Conservation (phyloP, 2,329 filamentous ascomycete species). For the Calonectria fujianensis region DNA sequence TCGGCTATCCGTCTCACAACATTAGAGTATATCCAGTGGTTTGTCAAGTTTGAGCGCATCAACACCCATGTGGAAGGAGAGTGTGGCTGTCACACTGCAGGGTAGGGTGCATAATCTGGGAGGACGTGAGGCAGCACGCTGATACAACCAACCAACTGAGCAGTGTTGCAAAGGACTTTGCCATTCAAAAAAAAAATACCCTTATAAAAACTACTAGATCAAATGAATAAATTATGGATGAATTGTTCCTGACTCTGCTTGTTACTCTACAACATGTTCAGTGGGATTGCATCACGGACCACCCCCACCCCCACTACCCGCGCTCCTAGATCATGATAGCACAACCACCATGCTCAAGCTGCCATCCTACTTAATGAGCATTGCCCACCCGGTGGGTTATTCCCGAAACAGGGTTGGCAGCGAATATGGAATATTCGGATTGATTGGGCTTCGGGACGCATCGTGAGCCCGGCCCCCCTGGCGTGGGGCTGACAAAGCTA, state of each 20-base stretch:
- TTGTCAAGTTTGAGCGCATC: not conserved
- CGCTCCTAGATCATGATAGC: not conserved
- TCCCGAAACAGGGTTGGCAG: not conserved
- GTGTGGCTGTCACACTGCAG: not conserved
- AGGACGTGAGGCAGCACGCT: not conserved
- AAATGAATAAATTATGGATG: not conserved
- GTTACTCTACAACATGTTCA: not conserved
- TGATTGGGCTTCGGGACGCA: not conserved
- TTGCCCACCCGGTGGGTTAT: not conserved
- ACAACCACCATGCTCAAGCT: not conserved
- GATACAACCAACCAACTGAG: not conserved
- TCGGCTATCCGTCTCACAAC: too few relatives aligned
- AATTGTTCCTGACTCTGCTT: not conserved
- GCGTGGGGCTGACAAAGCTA: not conserved
- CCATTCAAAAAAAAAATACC: too few relatives aligned
- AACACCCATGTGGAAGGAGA: not conserved
- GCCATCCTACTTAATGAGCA: not conserved
- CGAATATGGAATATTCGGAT: not conserved
- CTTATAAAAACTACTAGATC: not conserved
- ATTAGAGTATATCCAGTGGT: not conserved
- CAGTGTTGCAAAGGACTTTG: not conserved
- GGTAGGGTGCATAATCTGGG: not conserved
- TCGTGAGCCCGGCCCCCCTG: not conserved
- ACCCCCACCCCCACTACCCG: not conserved
- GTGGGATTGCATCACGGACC: too few relatives aligned